Base-by-base conservation (phyloP, 2,329 filamentous ascomycete genomes). In the Stachybotrys elegans region DNA sequence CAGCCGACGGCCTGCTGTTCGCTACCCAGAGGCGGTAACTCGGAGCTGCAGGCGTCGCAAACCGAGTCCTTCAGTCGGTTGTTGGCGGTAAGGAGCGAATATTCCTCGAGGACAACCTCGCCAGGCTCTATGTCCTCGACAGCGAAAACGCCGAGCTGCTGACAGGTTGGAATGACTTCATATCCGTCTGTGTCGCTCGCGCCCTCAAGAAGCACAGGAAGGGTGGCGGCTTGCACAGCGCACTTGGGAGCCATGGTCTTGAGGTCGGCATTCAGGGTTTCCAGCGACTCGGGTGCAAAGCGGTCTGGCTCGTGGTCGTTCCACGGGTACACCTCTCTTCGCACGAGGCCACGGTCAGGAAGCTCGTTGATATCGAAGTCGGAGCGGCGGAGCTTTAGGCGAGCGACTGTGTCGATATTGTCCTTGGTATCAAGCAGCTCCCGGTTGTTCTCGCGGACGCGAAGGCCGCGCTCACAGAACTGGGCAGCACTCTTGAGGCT, bases 91-190 rank as follows among this genome's bases (percentile, higher is more conserved):
- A 98, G 71, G 7, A 95, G 76, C 8, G 90, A 93, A 48, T 85
- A 87, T 59, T 98, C 93, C 39, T 79, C 72, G 22, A 98, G 75
- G 2, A 96, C 81, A 6, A 76, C 72, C 60, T 94, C 86, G 9
- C 86, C 87, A 0, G 89, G 80, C 1, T 72, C 68, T 29, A 97
- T 87, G 51, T 95, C 84, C 50, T 87, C 78, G 54, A 82, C 88
- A 7, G 91, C 92, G 61, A 97, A 97, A 4, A 98, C 76, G 5
- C 93, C 93, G 1, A 98, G 77, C 63, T 98, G 93, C 48, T 79
- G 77, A 53, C 82, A 83, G 5, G 78, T 84, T 8, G 73, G 69
- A 14, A 74, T 75, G 32, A 69, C 68, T n/a, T 73, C 69, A 51
- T 71, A 72, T 21, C 57, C 58, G 47, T 75, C 71, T 1, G 69